These are phyloP conservation scores for Oligophagozyma castellii DNA, from an alignment of 1,139 yeast genomes.

Conservation along the genomic window DNA sequence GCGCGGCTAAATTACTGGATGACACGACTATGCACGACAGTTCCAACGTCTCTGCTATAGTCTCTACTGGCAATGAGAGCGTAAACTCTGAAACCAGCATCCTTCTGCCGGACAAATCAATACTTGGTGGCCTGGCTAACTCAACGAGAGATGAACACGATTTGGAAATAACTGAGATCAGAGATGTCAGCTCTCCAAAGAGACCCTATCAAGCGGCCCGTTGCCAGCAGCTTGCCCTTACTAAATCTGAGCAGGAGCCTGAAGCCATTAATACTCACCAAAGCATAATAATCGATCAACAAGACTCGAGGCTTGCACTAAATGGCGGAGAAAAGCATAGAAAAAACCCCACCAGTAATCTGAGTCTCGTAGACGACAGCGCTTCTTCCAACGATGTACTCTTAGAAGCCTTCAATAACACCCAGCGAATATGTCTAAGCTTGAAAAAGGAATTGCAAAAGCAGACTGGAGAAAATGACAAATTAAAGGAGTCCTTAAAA, in stretches of 20 bases:
- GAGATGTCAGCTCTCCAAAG: constrained; percentile 7
- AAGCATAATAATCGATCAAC: not conserved
- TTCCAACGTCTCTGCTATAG: no score
- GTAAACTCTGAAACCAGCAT: no score
- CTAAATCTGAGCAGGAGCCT: no score
- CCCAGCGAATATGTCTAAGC: constrained; percentile 21
- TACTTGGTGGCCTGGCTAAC: no score
- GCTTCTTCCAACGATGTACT: constrained; percentile 23
- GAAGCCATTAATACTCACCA: not conserved
- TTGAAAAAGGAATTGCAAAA: constrained; percentile 18
- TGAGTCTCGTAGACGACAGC: constrained; percentile 2
- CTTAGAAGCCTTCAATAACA: constrained; percentile 23
- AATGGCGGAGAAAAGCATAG: not conserved
- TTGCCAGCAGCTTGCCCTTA: no score
- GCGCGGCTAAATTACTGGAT: no score
- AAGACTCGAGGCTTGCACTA: no score
- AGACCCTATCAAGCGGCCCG: no score
- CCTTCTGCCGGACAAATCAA: no score
- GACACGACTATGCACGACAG: no score
- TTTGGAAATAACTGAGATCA: constrained; percentile 20
- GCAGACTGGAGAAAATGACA: constrained; percentile 14
- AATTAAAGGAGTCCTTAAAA: constrained; percentile 11
- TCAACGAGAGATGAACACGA: no score
- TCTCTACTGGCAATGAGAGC: no score
- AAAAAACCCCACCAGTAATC: not conserved